Percentiles rank a stretch among this genome's conserved stretches.
Evolutionary conservation across 2,329 filamentous ascomycete species (phyloP).

Genomic region (Colletotrichum sp.): DNA sequence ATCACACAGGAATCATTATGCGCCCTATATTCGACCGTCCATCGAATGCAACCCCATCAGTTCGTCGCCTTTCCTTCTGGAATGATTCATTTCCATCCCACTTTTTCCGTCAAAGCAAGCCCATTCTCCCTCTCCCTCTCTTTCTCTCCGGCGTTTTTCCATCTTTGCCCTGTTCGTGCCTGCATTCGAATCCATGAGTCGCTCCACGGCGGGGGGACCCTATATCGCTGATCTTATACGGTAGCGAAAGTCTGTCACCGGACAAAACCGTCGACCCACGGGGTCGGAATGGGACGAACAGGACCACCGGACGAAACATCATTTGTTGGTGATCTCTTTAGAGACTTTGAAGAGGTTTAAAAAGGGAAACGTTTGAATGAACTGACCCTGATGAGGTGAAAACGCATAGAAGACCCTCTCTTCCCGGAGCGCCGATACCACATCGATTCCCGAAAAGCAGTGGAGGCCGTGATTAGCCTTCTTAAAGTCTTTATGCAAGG

Average conservation of each 20-base stretch:
- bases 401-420: background rate
- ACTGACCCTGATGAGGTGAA: background rate
- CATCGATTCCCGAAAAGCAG: background rate
- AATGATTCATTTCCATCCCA: background rate
- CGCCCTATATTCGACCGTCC: background rate
- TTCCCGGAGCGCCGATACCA: background rate
- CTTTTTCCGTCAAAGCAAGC: conserved; percentile 8
- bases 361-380: background rate
- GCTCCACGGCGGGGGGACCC: background rate
- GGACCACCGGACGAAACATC: background rate
- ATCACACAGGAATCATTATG: background rate
- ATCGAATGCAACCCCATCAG: background rate
- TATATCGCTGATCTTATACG: background rate
- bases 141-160: background rate
- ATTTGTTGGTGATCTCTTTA: background rate
- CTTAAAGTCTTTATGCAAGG: background rate
- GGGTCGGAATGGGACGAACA: background rate
- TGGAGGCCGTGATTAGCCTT: background rate
- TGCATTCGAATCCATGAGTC: background rate
- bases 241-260: background rate
- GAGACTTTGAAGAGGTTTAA: background rate
- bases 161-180: background rate
- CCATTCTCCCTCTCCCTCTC: background rate
- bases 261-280: background rate
- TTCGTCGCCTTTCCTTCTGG: conserved; percentile 1